Percentiles rank a stretch among this genome's conserved stretches.
These are phyloP conservation scores for Agaricus subrufescens DNA, from an alignment of 768 basidiomycete genomes.

Conservation along the genomic window DNA sequence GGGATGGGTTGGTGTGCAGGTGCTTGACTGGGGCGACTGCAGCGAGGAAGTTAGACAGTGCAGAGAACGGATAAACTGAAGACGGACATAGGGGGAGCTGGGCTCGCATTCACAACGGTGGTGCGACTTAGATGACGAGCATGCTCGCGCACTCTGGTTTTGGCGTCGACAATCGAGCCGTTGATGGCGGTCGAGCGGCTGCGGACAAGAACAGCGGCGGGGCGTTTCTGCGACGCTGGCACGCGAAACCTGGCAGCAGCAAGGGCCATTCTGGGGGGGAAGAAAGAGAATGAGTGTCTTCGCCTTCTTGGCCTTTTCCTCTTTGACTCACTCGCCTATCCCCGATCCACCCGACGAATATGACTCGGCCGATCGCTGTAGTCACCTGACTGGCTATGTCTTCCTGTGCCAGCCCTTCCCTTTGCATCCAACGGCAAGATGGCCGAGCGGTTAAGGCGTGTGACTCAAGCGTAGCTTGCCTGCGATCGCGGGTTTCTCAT, in stretches of 20 bases:
- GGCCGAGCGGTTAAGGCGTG: slow-evolving; percentile 15
- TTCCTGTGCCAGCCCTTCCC: neutral
- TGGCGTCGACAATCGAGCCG: slow-evolving; percentile 67
- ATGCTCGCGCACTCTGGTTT: slow-evolving; percentile 75
- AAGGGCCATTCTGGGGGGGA: slow-evolving; percentile 19
- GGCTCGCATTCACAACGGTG: slow-evolving; percentile 52
- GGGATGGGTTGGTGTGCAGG: slow-evolving; percentile 45
- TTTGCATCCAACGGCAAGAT: slow-evolving; percentile 6
- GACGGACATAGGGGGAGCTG: slow-evolving; percentile 59
- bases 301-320: too few relatives aligned
- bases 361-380: neutral
- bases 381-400: neutral
- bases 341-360: neutral
- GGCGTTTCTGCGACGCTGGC: slow-evolving; percentile 17
- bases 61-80: neutral
- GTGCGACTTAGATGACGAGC: slow-evolving; percentile 72
- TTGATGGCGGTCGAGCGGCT: slow-evolving; percentile 22
- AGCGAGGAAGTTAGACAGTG: neutral
- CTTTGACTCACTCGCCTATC: too few relatives aligned
- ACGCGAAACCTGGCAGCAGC: slow-evolving; percentile 21
- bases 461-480: slow-evolving; percentile 18
- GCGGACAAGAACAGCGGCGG: slow-evolving; percentile 15
- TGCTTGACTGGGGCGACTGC: slow-evolving; percentile 60
- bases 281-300: too few relatives aligned
- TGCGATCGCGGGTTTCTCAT: slow-evolving; percentile 26